Base-by-base conservation (phyloP, 441 rosid genomes). In the Pelargonium fulgidum region DNA sequence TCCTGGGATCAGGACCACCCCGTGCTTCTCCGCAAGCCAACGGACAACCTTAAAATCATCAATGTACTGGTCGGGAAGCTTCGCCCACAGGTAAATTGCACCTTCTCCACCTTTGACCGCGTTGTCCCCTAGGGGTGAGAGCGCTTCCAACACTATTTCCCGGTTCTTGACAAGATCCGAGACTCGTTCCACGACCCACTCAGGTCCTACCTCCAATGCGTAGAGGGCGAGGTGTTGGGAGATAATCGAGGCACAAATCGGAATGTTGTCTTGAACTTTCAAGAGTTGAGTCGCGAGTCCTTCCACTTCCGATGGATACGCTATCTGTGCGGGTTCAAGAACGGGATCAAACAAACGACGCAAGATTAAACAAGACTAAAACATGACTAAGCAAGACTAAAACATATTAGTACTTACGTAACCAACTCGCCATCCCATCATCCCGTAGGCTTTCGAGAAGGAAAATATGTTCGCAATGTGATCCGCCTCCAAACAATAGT, bases 381-480 rank as follows among this genome's bases (percentile, higher is more conserved):
- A 36, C 39, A 36, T 5, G 36, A 29, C 36, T 29, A 3, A 29
- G 36, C 4, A 29, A 29, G 8, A 36, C 41, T 36, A 36, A 36
- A 36, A 36, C 41, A 36, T 36, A 36, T 36, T 1, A 8, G 41
- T 36, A 78, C 99, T 90, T 84, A 95, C 98, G 65, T 95, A 92
- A 81, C 99, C 99, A 70, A 95, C 95, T 70, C 99, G 86, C 99
- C 98, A 95, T 52, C 99, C 99, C 99, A 92, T 92, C 98, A 95
- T 92, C 54, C 99, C 99, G 19, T 95, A 91, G 65, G 97, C 93
- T 85, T 95, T 95, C 2, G 99, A 95, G 84, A 92, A 95, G 68
- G 99, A 92, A 81, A 95, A 95, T 66, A 95, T 85, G 79, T 95
- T 95, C 74, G 92, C 90, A 33, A 92, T 79, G 72, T 95, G 97